Evolutionary conservation across 2,329 filamentous ascomycete genomes (phyloP).

Genomic region (Lanzia echinophila): DNA sequence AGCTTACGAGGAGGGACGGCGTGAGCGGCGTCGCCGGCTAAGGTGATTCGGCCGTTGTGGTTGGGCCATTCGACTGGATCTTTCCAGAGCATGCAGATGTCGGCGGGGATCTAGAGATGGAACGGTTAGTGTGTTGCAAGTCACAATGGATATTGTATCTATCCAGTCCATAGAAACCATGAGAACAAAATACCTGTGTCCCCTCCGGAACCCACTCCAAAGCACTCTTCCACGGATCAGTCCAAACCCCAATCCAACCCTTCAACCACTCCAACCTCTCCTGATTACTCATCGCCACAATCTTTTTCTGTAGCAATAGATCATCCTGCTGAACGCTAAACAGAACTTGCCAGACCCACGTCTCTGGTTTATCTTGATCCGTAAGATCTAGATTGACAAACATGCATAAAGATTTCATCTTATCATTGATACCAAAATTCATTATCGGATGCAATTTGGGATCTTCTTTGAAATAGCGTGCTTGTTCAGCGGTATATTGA

Average conservation of each 20-base stretch:
- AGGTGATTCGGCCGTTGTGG: background rate
- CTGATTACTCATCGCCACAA: background rate
- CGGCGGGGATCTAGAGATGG: background rate
- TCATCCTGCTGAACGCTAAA: background rate
- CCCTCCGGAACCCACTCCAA: background rate
- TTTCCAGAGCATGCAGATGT: background rate
- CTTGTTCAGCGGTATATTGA: background rate
- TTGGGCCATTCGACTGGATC: slow-evolving; percentile 2
- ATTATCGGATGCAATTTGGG: slow-evolving; percentile 7
- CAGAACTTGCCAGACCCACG: slow-evolving; percentile 1
- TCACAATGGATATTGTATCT: background rate
- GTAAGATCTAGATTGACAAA: background rate
- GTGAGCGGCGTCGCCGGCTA: slow-evolving; percentile 7
- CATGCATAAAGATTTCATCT: background rate
- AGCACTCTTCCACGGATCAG: slow-evolving; percentile 3
- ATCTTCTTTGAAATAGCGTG: slow-evolving; percentile 14
- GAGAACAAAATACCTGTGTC: background rate
- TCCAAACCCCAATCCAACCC: background rate
- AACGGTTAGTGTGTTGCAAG: background rate
- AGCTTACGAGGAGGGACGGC: slow-evolving; percentile 5
- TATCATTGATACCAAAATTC: background rate
- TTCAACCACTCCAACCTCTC: background rate
- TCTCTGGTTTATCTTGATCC: background rate
- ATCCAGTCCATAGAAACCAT: too few relatives aligned
- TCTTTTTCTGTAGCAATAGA: background rate